phyloP scores from a whole-genome alignment of 2,329 filamentous ascomycete species.

The Lecanicillium sp. region DNA sequence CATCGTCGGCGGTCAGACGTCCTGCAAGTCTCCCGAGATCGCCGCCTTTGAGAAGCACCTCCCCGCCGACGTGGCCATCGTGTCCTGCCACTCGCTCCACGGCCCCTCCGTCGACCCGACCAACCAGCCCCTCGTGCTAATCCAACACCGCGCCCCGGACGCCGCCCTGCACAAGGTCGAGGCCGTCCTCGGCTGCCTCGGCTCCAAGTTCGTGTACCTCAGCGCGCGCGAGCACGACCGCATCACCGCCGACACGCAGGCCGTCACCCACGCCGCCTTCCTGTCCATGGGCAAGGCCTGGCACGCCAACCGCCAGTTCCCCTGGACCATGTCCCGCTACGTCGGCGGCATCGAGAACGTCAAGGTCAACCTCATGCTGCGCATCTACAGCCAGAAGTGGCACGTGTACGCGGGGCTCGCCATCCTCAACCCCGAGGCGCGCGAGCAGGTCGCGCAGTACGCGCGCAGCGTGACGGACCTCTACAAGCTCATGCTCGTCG shows the following conservation, averaged over 20 bases:
- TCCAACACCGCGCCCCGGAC: constrained; percentile 83
- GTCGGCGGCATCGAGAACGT: constrained; percentile 97
- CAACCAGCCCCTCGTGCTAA: constrained; percentile 87
- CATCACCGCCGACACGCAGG: constrained; percentile 97
- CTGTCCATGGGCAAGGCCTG: constrained; percentile 96
- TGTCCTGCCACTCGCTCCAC: constrained; percentile 95
- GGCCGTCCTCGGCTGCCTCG: constrained; percentile 72
- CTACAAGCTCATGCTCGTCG: constrained; percentile 94
- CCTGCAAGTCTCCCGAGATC: constrained; percentile 96
- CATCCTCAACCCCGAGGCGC: constrained; percentile 90
- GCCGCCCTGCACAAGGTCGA: constrained; percentile 73
- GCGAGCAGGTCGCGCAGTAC: constrained; percentile 90
- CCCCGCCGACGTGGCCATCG: constrained; percentile 81
- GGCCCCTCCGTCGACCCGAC: constrained; percentile 83
- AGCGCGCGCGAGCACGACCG: constrained; percentile 85
- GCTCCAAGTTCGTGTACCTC: constrained; percentile 81
- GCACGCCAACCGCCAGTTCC: constrained; percentile 91
- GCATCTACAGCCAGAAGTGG: constrained; percentile 99
- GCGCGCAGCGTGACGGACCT: constrained; percentile 86
- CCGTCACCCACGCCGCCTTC: constrained; percentile 95
- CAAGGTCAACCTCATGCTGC: constrained; percentile 95
- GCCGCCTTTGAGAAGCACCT: constrained; percentile 86
- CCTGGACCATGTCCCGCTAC: constrained; percentile 94
- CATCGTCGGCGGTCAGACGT: constrained; percentile 95
- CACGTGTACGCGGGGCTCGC: constrained; percentile 97